A percentile compares a stretch with the other conserved stretches of the same genome.
Evolutionary conservation across 495 filamentous ascomycete genomes (phyloP).

Genomic region (Penicillium antarcticum): DNA sequence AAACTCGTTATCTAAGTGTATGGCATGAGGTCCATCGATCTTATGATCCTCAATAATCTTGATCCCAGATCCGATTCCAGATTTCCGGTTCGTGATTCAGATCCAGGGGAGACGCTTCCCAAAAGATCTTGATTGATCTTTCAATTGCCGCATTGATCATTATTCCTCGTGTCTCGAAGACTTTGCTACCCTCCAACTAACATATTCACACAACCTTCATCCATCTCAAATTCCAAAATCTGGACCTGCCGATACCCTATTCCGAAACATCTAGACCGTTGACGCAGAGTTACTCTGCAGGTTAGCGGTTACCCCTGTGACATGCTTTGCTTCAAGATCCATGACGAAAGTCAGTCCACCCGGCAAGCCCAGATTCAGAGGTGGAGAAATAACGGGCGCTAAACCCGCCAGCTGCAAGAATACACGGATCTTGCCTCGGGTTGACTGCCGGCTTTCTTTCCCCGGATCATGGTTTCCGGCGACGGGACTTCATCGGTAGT

Average conservation of each 20-base stretch:
- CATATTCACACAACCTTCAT: not conserved
- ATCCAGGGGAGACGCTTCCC: not conserved
- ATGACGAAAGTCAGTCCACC: conserved; percentile 8
- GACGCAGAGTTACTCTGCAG: not conserved
- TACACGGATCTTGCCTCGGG: conserved; percentile 9
- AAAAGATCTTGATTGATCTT: not conserved
- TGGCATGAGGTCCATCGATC: not conserved
- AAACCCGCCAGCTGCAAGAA: conserved; percentile 1
- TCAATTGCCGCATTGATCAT: not conserved
- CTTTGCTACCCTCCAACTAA: no score
- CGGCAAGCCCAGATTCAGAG: conserved; percentile 5
- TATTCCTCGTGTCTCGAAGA: not conserved
- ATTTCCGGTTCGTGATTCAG: not conserved
- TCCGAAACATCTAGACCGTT: not conserved
- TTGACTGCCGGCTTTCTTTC: conserved; percentile 10
- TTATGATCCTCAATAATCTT: not conserved
- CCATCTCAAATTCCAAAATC: not conserved
- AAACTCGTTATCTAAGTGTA: not conserved
- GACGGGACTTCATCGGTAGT: conserved; percentile 8
- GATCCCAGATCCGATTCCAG: not conserved
- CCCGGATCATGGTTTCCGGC: conserved; percentile 9
- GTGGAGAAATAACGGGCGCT: conserved; percentile 2
- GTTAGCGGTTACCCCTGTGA: conserved; percentile 5
- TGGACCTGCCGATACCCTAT: not conserved
- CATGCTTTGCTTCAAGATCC: not conserved